Conservation (phyloP, 202 grass and related monocot species). For the Hordeum pubiflorum region DNA sequence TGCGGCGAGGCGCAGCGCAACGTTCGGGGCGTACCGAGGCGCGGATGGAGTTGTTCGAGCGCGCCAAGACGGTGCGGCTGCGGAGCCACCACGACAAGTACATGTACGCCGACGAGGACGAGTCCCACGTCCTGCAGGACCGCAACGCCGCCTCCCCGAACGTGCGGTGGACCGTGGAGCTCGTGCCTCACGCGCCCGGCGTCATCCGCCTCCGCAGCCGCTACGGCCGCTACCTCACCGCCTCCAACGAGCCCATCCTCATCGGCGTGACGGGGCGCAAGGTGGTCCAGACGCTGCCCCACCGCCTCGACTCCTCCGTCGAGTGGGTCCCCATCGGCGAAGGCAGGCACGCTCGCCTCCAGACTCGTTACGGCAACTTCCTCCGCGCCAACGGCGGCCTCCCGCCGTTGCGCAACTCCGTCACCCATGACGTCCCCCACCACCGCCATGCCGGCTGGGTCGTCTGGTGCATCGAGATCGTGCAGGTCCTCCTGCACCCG, state of each 20-base stretch:
- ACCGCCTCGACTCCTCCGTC: slow-evolving; percentile 62
- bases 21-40: neutral
- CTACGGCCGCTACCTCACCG: slow-evolving; percentile 78
- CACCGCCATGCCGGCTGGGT: slow-evolving; percentile 50
- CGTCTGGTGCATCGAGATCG: slow-evolving; percentile 66
- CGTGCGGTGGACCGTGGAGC: slow-evolving; percentile 69
- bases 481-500: slow-evolving; percentile 30
- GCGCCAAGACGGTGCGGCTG: slow-evolving; percentile 62
- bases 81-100: slow-evolving; percentile 79
- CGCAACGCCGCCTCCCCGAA: slow-evolving; percentile 50
- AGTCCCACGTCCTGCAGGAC: slow-evolving; percentile 59
- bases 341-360: slow-evolving; percentile 31
- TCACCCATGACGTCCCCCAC: slow-evolving; percentile 59
- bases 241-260: slow-evolving; percentile 78
- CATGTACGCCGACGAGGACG: slow-evolving; percentile 75
- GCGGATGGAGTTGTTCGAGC: slow-evolving; percentile 72
- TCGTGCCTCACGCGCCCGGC: slow-evolving; percentile 29
- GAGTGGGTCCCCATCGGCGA: slow-evolving; percentile 65
- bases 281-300: slow-evolving; percentile 57
- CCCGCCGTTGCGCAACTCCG: slow-evolving; percentile 63
- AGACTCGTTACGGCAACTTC: slow-evolving; percentile 57
- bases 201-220: slow-evolving; percentile 63
- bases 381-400: slow-evolving; percentile 65
- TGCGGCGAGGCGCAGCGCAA: neutral
- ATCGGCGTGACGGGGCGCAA: slow-evolving; percentile 47